Evolutionary conservation across 2,329 filamentous ascomycete genomes (phyloP).

Genomic region (Aureobasidium zeae): DNA sequence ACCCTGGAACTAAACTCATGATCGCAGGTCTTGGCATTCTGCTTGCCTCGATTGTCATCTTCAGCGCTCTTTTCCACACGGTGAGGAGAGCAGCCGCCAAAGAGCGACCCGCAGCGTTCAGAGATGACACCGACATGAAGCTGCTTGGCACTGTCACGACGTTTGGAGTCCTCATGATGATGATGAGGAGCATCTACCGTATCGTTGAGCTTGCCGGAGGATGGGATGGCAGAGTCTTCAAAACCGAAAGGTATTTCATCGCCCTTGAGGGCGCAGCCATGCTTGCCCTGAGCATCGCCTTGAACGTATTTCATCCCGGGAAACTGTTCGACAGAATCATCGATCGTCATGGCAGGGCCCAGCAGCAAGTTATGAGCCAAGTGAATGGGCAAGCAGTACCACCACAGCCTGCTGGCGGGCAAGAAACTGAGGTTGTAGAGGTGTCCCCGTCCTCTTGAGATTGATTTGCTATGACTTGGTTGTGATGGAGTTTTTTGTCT

Average conservation of each 20-base stretch:
- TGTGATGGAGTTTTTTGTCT: no score
- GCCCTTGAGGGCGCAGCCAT: constrained; percentile 48
- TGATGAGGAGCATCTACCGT: constrained; percentile 56
- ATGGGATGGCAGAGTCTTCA: constrained; percentile 50
- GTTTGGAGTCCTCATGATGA: constrained; percentile 35
- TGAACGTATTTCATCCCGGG: constrained; percentile 43
- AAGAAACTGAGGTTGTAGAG: no score
- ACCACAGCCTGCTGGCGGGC: no score
- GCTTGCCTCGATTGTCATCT: constrained; percentile 48
- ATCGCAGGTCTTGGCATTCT: constrained; percentile 54
- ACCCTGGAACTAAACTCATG: constrained; percentile 52
- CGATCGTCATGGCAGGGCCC: background rate
- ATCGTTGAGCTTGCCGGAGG: constrained; percentile 57
- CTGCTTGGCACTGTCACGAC: constrained; percentile 23
- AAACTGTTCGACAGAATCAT: constrained; percentile 13
- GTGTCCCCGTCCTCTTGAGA: no score
- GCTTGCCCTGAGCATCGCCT: constrained; percentile 34
- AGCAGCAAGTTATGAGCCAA: no score
- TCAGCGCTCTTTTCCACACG: constrained; percentile 39
- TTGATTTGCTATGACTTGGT: no score
- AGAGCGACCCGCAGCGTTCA: constrained; percentile 5
- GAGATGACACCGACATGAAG: constrained; percentile 7
- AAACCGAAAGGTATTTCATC: constrained; percentile 39
- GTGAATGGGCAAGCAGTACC: no score
- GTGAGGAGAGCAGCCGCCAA: background rate